phyloP scores from a whole-genome alignment of 805 yeast species.

The Maudiozyma pseudohumilis region DNA sequence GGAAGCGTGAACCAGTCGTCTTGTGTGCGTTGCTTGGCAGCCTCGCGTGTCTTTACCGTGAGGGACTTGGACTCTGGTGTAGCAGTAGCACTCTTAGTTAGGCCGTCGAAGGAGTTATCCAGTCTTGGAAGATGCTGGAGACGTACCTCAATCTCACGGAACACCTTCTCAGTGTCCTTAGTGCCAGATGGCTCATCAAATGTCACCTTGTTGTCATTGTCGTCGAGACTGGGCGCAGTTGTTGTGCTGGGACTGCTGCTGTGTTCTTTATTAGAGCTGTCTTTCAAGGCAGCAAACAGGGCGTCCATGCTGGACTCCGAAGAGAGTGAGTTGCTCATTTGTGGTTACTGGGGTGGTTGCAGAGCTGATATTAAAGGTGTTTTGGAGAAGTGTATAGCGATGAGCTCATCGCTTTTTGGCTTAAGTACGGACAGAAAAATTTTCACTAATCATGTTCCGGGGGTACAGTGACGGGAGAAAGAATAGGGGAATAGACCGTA shows the following conservation, averaged over 20 bases:
- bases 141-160: constrained; percentile 22
- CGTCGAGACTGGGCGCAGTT: neutral
- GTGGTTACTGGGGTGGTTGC: too few species aligned
- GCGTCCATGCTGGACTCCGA: constrained; percentile 6
- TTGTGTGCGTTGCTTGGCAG: constrained; percentile 6
- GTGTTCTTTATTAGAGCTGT: neutral
- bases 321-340: too few species aligned
- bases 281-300: constrained; percentile 13
- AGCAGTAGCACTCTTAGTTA: constrained; percentile 7
- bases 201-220: constrained; percentile 8
- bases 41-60: neutral
- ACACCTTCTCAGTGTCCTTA: constrained; percentile 15
- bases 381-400: too few species aligned
- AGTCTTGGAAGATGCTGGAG: constrained; percentile 24
- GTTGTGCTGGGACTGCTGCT: neutral
- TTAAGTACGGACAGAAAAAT: too few species aligned
- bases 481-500: too few species aligned
- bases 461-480: too few species aligned
- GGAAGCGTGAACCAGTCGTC: constrained; percentile 80
- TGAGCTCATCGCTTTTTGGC: too few species aligned
- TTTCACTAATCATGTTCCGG: too few species aligned
- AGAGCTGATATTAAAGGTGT: too few species aligned
- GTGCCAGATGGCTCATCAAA: constrained; percentile 13
- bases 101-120: constrained; percentile 21
- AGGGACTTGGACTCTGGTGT: neutral